Base-by-base conservation (phyloP, 2,329 filamentous ascomycete genomes). In the Colletotrichum graminicola region DNA sequence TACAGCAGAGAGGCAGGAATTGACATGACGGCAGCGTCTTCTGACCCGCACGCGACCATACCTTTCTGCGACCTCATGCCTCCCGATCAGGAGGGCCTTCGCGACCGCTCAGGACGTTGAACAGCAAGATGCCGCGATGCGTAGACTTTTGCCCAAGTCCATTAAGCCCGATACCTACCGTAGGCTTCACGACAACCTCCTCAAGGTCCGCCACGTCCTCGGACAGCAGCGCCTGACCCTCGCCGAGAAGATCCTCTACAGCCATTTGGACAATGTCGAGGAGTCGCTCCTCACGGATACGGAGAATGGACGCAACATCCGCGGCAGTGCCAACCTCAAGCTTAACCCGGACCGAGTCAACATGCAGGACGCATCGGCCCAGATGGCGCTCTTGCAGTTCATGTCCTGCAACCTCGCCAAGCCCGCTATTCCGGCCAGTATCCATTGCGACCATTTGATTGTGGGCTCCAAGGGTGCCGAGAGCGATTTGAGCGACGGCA, bases 401-500 rank as follows among this genome's bases (percentile, higher is more conserved):
- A 99, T 99, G 95, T 94, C 93, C 36, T 99, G 96, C 82, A 93
- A 94, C 66, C 88, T 99, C 65, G 93, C 92, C 36, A 90, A 90
- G 71, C 97, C 96, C 2, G 95, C 95, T 12, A 95, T 99, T 61
- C 96, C 96, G 14, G 95, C 96, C 60, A 98, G 95, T 81, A 98
- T 98, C 76, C 96, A 99, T 85, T 99, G 96, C 83, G 96, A 99
- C 84, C 96, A 99, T 82, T 92, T 99, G 91, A 98, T 99, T 83
- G 95, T 98, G 39, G 96, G 95, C 67, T 92, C 97, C 83, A 93
- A 91, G 79, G 96, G 96, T 71, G 96, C 95, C 45, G 92, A 95
- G 77, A 89, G 90, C 32, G 96, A 99, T 83, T 84, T 99, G 73
- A 89, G 92, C 36, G 90, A 92, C 41, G 96, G 94, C 52, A 97